A percentile compares a stretch with the other conserved stretches of the same genome.
phyloP scores from a whole-genome alignment of 179 eudicot species.

The Monotropa hypopitys region DNA sequence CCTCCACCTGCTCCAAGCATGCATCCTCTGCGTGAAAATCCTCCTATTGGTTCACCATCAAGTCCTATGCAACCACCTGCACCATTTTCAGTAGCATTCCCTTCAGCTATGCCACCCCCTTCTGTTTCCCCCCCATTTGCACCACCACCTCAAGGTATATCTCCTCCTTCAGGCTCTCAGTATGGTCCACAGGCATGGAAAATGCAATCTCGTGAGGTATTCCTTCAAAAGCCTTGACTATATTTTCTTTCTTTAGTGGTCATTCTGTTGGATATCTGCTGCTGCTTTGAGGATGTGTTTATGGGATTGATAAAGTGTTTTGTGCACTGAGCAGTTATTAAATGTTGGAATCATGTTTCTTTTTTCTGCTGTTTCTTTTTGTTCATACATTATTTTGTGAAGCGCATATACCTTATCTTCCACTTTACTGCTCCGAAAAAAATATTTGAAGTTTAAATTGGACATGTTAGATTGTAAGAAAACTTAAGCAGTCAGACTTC shows the following conservation, averaged over 20 bases:
- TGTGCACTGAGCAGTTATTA: background rate
- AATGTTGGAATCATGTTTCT: background rate
- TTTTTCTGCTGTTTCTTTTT: background rate
- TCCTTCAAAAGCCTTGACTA: background rate
- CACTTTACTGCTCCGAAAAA: background rate
- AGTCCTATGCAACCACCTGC: conserved; percentile 24
- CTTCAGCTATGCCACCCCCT: conserved; percentile 29
- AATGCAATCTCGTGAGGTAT: conserved; percentile 60
- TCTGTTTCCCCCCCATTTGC: conserved; percentile 20
- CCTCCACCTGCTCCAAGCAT: conserved; percentile 36
- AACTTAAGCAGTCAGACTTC: background rate
- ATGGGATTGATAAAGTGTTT: background rate
- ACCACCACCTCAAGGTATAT: conserved; percentile 12
- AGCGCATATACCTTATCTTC: background rate
- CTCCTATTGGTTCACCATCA: conserved; percentile 24
- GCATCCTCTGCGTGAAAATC: conserved; percentile 40
- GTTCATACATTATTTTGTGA: conserved; percentile 1
- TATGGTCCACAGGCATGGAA: conserved; percentile 62
- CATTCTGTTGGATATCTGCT: background rate
- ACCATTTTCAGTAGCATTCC: conserved; percentile 25
- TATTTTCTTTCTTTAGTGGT: background rate
- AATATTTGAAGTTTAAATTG: background rate
- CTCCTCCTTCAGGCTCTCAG: conserved; percentile 36
- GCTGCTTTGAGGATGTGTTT: background rate
- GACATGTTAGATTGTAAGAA: background rate